Conservation (phyloP, 2,329 filamentous ascomycete genomes). For the Nemania sp. region DNA sequence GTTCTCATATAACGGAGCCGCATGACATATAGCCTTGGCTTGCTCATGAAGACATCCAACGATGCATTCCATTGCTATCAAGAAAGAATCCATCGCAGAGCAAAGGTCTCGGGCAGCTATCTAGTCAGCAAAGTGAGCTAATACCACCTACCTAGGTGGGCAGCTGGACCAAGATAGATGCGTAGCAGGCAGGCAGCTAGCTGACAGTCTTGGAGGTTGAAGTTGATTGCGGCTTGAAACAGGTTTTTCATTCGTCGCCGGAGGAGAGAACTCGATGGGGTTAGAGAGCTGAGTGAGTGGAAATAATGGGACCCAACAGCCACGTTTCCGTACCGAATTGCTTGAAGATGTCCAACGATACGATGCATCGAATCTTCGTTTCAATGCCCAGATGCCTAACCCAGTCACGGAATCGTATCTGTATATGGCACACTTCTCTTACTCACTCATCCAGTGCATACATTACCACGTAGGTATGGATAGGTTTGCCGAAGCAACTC, state of each 20-base stretch:
- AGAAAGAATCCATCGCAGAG: background rate
- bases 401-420: background rate
- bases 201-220: constrained; percentile 9
- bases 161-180: constrained; percentile 9
- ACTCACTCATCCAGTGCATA: background rate
- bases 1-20: constrained; percentile 24
- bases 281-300: constrained; percentile 25
- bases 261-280: constrained; percentile 15
- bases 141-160: constrained; percentile 23
- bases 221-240: constrained; percentile 2
- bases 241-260: constrained; percentile 1
- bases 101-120: background rate
- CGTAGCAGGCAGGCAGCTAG: constrained; percentile 12
- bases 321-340: background rate
- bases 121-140: background rate
- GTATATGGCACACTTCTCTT: background rate
- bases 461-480: too few species aligned
- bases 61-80: constrained; percentile 32
- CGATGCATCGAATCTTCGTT: constrained; percentile 7
- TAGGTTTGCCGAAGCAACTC: constrained; percentile 14
- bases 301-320: background rate
- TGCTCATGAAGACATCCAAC: constrained; percentile 22
- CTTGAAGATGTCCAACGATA: constrained; percentile 5
- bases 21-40: constrained; percentile 32
- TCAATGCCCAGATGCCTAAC: background rate